Percentiles rank a stretch among this genome's conserved stretches.
These are phyloP conservation scores for Entomortierella chlamydospora DNA, from an alignment of 192 early-diverging fungal species.

Conservation along the genomic window DNA sequence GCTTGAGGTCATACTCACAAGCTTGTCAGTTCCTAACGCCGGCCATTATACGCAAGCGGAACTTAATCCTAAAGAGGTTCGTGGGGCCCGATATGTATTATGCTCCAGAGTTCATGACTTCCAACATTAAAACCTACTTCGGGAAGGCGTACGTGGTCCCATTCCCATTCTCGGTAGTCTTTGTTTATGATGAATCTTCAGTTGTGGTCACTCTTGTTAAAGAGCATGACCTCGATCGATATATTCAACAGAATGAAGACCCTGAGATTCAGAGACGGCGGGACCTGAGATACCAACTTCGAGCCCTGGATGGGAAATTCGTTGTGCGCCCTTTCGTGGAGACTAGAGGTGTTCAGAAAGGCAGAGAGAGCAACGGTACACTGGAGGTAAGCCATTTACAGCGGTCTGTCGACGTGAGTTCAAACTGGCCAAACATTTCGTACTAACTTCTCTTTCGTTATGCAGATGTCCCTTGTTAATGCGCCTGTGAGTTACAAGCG, in stretches of 20 bases:
- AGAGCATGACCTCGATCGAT: slow-evolving; percentile 63
- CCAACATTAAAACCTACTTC: slow-evolving; percentile 68
- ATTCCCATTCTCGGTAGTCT: slow-evolving; percentile 75
- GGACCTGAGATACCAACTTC: slow-evolving; percentile 62
- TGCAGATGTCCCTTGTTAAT: slow-evolving; percentile 40
- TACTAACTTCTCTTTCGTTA: not conserved
- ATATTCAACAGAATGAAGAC: slow-evolving; percentile 65
- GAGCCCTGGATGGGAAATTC: slow-evolving; percentile 69
- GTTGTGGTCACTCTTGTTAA: slow-evolving; percentile 60
- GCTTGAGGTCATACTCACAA: slow-evolving; percentile 59
- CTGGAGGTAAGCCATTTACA: slow-evolving; percentile 28
- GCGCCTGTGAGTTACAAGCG: slow-evolving; percentile 58
- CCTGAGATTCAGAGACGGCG: slow-evolving; percentile 58
- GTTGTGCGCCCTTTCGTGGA: slow-evolving; percentile 62
- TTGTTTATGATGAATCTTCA: slow-evolving; percentile 73
- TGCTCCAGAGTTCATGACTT: slow-evolving; percentile 59
- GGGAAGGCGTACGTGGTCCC: slow-evolving; percentile 72
- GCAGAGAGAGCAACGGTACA: slow-evolving; percentile 32
- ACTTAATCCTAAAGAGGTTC: slow-evolving; percentile 57
- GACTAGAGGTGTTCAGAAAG: slow-evolving; percentile 26
- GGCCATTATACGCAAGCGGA: slow-evolving; percentile 34
- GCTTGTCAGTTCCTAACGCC: slow-evolving; percentile 54
- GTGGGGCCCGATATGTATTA: slow-evolving; percentile 78
- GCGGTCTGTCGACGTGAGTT: not conserved
- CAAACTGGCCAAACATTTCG: no score